Evolutionary conservation across 306 rosid species (phyloP).

Genomic region (Astragalus membranaceus): DNA sequence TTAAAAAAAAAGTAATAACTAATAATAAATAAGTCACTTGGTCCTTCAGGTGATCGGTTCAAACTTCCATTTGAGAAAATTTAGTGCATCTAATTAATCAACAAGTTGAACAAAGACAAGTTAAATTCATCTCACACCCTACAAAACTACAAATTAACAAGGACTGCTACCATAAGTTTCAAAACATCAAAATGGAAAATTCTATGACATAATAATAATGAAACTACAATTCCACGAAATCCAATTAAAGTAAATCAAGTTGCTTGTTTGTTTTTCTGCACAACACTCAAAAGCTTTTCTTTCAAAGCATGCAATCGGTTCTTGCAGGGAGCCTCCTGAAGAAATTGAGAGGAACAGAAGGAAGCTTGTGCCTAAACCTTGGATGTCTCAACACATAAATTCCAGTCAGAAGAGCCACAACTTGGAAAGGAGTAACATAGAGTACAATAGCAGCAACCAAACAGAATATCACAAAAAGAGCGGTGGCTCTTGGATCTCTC

Average conservation of each 20-base stretch:
- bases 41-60: too few relatives aligned
- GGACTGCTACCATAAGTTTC: slow-evolving; percentile 24
- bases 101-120: slow-evolving; percentile 26
- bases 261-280: slow-evolving; percentile 20
- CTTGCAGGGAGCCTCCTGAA: slow-evolving; percentile 96
- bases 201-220: slow-evolving; percentile 28
- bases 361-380: slow-evolving; percentile 94
- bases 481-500: slow-evolving; percentile 96
- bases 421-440: slow-evolving; percentile 90
- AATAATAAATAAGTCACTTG: too few relatives aligned
- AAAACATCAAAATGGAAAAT: slow-evolving; percentile 29
- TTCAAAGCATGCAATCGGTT: slow-evolving; percentile 95
- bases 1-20: too few relatives aligned
- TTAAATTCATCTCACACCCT: slow-evolving; percentile 56
- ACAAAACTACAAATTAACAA: slow-evolving; percentile 45
- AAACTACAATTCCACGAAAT: slow-evolving; percentile 36
- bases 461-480: slow-evolving; percentile 87
- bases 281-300: too few relatives aligned
- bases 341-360: slow-evolving; percentile 91
- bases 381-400: slow-evolving; percentile 90
- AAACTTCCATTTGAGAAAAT: too few relatives aligned
- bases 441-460: slow-evolving; percentile 82
- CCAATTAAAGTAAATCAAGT: slow-evolving; percentile 22
- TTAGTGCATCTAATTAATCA: slow-evolving; percentile 25
- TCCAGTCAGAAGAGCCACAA: slow-evolving; percentile 83